phyloP scores from a whole-genome alignment of 371 early-diverging fungal genomes.

The Mucor velutinosus region DNA sequence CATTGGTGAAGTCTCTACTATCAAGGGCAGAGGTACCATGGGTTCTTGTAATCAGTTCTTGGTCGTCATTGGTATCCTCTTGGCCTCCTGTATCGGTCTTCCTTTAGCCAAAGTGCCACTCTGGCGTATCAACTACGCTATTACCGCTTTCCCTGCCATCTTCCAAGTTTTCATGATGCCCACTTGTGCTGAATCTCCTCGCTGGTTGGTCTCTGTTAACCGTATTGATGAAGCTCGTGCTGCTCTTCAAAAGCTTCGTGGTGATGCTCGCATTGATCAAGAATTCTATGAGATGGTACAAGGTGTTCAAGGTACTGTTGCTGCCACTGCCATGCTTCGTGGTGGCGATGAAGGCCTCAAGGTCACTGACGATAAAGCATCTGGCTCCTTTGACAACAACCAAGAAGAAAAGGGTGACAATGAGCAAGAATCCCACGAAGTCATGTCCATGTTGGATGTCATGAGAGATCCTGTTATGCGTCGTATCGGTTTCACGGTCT shows the following conservation, averaged over 20 bases:
- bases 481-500: conserved; percentile 57
- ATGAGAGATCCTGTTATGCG: conserved; percentile 44
- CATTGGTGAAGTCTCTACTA: conserved; percentile 79
- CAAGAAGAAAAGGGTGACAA: not conserved
- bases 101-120: conserved; percentile 61
- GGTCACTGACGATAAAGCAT: not conserved
- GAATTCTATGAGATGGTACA: conserved; percentile 25
- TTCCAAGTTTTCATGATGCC: conserved; percentile 67
- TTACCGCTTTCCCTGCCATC: conserved; percentile 67
- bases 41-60: conserved; percentile 31
- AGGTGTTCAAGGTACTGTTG: conserved; percentile 8
- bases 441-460: conserved; percentile 33
- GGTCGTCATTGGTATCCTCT: conserved; percentile 73
- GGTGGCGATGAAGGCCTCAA: not conserved
- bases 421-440: not conserved
- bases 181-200: conserved; percentile 79
- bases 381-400: not conserved
- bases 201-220: conserved; percentile 63
- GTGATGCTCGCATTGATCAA: conserved; percentile 8
- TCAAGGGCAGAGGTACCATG: conserved; percentile 66
- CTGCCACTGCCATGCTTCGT: not conserved
- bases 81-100: conserved; percentile 66
- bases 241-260: conserved; percentile 57
- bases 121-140: conserved; percentile 68
- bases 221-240: conserved; percentile 56